A percentile compares a stretch with the other conserved stretches of the same genome.
Evolutionary conservation across 306 rosid genomes (phyloP).

Genomic region (Castanopsis chinensis): DNA sequence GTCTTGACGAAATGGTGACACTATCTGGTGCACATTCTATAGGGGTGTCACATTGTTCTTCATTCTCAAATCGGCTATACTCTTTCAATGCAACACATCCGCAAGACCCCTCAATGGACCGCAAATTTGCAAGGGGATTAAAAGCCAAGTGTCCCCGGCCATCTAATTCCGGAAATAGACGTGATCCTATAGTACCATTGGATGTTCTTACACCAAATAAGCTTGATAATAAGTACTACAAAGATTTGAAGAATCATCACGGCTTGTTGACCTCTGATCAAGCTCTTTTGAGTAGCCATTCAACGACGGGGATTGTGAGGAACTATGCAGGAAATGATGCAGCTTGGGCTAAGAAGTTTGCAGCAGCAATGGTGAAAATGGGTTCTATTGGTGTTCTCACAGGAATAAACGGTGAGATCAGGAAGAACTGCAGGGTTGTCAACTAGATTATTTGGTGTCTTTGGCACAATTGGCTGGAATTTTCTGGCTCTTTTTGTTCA

Average conservation of each 20-base stretch:
- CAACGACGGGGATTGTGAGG: constrained; percentile 21
- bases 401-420: constrained; percentile 31
- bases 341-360: constrained; percentile 31
- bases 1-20: constrained; percentile 37
- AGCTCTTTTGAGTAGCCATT: constrained; percentile 17
- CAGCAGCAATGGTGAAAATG: constrained; percentile 40
- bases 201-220: constrained; percentile 22
- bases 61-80: constrained; percentile 23
- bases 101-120: constrained; percentile 37
- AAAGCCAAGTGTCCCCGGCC: constrained; percentile 24
- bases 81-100: constrained; percentile 29
- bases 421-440: constrained; percentile 29
- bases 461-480: background rate
- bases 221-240: constrained; percentile 26
- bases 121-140: constrained; percentile 14
- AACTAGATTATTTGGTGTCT: constrained; percentile 1
- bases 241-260: constrained; percentile 10
- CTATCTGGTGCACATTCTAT: constrained; percentile 36
- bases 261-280: constrained; percentile 32
- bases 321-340: constrained; percentile 11
- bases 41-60: constrained; percentile 32
- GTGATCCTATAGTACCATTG: background rate
- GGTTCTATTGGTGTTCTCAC: constrained; percentile 19
- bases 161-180: background rate
- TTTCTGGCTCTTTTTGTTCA: background rate